Conservation (phyloP, 441 rosid species). For the Erodium moschatum region DNA sequence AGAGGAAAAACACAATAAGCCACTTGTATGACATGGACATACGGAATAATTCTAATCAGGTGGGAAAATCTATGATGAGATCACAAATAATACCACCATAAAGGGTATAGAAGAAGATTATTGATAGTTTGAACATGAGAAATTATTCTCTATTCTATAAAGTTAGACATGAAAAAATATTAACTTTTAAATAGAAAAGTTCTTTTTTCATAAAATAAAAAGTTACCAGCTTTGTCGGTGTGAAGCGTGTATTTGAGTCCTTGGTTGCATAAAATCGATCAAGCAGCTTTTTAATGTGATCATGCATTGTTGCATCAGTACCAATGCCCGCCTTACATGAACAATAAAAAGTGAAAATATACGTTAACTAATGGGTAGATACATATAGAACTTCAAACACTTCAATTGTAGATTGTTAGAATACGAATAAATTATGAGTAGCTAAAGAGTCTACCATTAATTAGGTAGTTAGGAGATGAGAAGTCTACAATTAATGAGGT, state of each 20-base stretch:
- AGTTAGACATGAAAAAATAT: neutral
- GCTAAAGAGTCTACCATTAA: too few species aligned
- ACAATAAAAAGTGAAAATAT: conserved; percentile 15
- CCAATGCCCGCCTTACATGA: conserved; percentile 79
- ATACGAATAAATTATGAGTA: too few species aligned
- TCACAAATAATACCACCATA: neutral
- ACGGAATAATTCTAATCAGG: neutral
- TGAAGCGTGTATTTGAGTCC: conserved; percentile 73
- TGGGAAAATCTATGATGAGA: conserved; percentile 1
- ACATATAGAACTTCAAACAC: neutral
- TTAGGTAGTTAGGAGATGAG: too few species aligned
- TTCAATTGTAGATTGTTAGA: too few species aligned
- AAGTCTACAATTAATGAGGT: too few species aligned
- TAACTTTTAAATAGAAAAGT: neutral
- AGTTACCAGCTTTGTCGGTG: conserved; percentile 81
- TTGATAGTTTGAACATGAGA: neutral
- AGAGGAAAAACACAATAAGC: neutral
- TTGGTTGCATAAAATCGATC: conserved; percentile 92
- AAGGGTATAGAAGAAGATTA: neutral
- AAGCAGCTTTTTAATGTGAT: conserved; percentile 91
- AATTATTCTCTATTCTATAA: neutral
- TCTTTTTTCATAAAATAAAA: neutral
- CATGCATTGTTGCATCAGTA: conserved; percentile 98
- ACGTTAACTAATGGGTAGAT: neutral
- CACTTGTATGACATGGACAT: neutral